These are phyloP conservation scores for Pseudopediastrum boryanum DNA, from an alignment of 139 green algal genomes.

Conservation along the genomic window DNA sequence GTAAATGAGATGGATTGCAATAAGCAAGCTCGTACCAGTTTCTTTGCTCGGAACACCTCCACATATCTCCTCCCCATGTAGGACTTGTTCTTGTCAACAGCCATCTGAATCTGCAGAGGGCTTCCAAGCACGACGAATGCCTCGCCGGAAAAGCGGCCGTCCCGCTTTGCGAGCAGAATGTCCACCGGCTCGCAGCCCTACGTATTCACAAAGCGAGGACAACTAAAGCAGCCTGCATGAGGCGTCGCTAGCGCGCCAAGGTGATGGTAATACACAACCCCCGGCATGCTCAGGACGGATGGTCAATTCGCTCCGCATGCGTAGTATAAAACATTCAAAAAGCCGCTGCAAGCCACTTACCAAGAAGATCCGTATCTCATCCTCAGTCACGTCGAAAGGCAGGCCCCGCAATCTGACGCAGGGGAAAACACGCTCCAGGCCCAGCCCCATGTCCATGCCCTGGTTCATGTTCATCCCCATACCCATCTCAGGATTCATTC, in stretches of 20 bases:
- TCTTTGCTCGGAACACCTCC: constrained; percentile 80
- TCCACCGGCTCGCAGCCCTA: constrained; percentile 80
- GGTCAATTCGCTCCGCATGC: no score
- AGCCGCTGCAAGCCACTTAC: constrained; percentile 48
- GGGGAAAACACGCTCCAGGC: constrained; percentile 50
- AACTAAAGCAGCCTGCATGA: no score
- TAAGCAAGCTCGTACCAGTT: constrained; percentile 57
- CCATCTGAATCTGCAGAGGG: constrained; percentile 68
- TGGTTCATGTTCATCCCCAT: constrained; percentile 14
- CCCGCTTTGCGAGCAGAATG: constrained; percentile 70
- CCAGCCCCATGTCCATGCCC: constrained; percentile 20
- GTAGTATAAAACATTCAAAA: no score
- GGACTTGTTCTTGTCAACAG: constrained; percentile 72
- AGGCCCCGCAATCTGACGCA: constrained; percentile 76
- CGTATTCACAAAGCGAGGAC: background rate
- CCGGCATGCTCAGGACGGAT: no score
- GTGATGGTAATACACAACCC: no score
- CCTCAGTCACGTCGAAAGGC: constrained; percentile 78
- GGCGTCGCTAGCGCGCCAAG: no score
- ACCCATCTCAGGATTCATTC: constrained; percentile 21
- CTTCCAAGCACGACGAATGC: constrained; percentile 74
- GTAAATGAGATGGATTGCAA: no score
- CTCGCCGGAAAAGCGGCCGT: constrained; percentile 76
- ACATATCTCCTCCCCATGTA: constrained; percentile 86
- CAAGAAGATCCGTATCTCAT: constrained; percentile 81